Evolutionary conservation across 2,329 filamentous ascomycete species (phyloP), one percentile per base, ranked within the genome.

Genomic region (Fusarium sp.): DNA sequence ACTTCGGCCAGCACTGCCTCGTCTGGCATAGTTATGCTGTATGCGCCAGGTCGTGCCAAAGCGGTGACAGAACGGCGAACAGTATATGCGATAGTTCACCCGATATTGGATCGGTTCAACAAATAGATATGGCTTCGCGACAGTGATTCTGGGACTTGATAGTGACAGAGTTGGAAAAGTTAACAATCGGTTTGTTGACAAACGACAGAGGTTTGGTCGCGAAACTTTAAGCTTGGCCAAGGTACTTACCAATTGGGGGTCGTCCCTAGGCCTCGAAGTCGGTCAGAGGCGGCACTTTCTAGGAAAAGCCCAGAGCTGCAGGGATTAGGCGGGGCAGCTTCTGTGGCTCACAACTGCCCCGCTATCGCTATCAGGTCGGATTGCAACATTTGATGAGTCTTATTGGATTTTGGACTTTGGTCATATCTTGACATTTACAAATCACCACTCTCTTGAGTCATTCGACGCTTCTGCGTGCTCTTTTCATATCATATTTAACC

Each of bases 241-340:
- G 61, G 54, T 69, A 67, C 58, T 71, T 70, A 44, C 68, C 59
- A 55, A 52, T 71, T 69, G 54, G 62, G 40, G 40, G 43, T 20
- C n/a, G 25, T n/a, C 8, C 32, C 18, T 44, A 48, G 48, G 27
- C 51, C 46, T 24, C 43, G 29, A 71, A 65, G 75, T 76, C 74
- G 75, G 74, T 76, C 74, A 76, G 44, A 25, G 55, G 58, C 54
- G 75, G 75, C 73, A 73, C 62, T 72, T 75, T 49, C 29, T 47
- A 47, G 30, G 47, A 65, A 63, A 69, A 58, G 65, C 58, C 27
- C 32, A 59, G 30, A 44, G 43, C 41, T 55, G 59, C 73, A 77
- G 69, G 73, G 75, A 74, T 73, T 38, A 75, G 71, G 75, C 69
- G 74, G 75, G 75, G 75, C 75, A 74, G 32, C 24, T 60, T 46